Evolutionary conservation across 371 early-diverging fungal species (phyloP).

Genomic region (Mortierella sp.): DNA sequence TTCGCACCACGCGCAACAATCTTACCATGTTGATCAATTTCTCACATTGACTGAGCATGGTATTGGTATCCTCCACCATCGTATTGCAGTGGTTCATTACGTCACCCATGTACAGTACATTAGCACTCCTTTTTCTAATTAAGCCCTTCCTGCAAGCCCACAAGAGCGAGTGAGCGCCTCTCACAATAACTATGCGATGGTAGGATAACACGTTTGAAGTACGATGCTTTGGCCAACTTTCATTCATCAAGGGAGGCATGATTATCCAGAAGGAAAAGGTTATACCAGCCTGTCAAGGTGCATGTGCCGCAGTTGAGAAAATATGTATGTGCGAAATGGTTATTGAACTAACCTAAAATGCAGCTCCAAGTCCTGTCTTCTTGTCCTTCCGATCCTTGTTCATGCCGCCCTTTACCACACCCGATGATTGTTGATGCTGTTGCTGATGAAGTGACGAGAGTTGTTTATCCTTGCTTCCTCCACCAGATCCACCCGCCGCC

Average conservation of each 20-base stretch:
- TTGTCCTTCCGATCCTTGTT: constrained; percentile 8
- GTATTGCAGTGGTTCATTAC: constrained; percentile 61
- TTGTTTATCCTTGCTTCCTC: background rate
- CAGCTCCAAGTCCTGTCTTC: background rate
- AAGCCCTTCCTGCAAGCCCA: background rate
- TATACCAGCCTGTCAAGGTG: background rate
- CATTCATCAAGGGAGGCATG: no score
- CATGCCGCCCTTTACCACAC: background rate
- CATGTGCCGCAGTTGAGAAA: background rate
- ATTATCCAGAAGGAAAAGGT: no score
- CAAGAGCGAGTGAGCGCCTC: background rate
- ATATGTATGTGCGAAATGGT: background rate
- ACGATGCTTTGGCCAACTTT: no score
- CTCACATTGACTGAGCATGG: constrained; percentile 55
- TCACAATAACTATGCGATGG: background rate
- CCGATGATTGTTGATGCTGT: background rate
- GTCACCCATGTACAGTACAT: constrained; percentile 53
- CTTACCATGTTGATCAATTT: constrained; percentile 59
- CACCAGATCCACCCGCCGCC: background rate
- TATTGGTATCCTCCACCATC: constrained; percentile 59
- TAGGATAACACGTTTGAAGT: no score
- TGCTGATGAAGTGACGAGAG: background rate
- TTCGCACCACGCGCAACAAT: background rate
- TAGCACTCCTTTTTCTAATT: background rate
- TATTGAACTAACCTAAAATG: background rate